phyloP scores from a whole-genome alignment of 2,329 filamentous ascomycete genomes.

The Hypoxylon sp. region DNA sequence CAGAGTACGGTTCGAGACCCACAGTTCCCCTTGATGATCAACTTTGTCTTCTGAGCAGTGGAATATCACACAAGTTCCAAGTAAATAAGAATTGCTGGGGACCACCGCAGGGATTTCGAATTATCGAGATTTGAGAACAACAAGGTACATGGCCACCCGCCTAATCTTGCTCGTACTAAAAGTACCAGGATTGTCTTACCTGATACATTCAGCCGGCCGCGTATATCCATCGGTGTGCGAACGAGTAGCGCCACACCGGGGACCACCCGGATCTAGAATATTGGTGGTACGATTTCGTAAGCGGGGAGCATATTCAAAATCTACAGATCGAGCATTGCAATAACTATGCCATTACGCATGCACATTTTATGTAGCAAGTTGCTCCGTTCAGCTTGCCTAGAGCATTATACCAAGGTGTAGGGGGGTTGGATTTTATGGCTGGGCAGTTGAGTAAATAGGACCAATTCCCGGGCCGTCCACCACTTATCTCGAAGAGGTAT shows the following conservation, averaged over 20 bases:
- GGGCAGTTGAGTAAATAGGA: conserved; percentile 1
- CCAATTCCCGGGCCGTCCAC: background rate
- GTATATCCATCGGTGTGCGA: conserved; percentile 8
- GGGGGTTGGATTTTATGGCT: background rate
- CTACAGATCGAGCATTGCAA: conserved; percentile 4
- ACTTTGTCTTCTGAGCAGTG: background rate
- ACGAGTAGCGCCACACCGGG: background rate
- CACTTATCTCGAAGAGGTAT: conserved; percentile 5
- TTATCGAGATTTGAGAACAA: background rate
- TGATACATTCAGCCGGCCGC: background rate
- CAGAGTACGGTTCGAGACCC: background rate
- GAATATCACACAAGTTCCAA: conserved; percentile 4
- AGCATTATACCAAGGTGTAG: background rate
- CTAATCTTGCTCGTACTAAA: conserved; percentile 10
- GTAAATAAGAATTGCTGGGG: background rate
- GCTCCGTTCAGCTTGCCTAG: background rate
- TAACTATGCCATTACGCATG: background rate
- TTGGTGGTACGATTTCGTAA: background rate
- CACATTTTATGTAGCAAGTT: background rate
- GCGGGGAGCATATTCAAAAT: background rate
- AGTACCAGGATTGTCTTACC: conserved; percentile 5
- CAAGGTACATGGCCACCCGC: conserved; percentile 2
- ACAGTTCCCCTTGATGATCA: conserved; percentile 11
- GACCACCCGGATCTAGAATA: background rate
- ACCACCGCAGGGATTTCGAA: conserved; percentile 3